Conservation (phyloP, 106 monocot species). For the Dioscorea zingiberensis region DNA sequence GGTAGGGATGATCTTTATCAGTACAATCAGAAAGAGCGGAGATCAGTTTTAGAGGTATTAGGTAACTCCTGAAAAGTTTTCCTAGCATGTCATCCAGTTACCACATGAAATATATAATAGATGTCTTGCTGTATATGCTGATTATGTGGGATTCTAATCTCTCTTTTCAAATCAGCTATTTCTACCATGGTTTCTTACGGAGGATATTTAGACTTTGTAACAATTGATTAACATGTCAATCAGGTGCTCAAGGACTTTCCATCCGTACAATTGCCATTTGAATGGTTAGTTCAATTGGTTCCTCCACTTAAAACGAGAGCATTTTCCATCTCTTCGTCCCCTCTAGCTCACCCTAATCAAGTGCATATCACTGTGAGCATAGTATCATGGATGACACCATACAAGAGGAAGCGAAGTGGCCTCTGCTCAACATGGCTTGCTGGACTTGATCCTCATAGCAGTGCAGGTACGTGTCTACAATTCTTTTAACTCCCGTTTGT, state of each 20-base stretch:
- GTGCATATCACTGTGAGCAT: slow-evolving; percentile 86
- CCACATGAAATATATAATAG: too few relatives aligned
- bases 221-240: slow-evolving; percentile 1
- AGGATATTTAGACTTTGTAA: not conserved
- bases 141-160: too few relatives aligned
- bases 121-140: too few relatives aligned
- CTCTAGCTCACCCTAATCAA: slow-evolving; percentile 63
- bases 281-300: slow-evolving; percentile 86
- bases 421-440: slow-evolving; percentile 94
- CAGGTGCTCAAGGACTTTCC: slow-evolving; percentile 93
- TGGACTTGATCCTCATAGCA: slow-evolving; percentile 51
- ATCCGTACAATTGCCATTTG: slow-evolving; percentile 88
- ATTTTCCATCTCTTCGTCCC: slow-evolving; percentile 97
- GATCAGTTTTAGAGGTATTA: slow-evolving; percentile 79
- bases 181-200: not conserved
- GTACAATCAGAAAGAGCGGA: slow-evolving; percentile 90
- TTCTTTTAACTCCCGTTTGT: not conserved
- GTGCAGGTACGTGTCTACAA: slow-evolving; percentile 18
- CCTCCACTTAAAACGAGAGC: slow-evolving; percentile 83
- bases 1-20: slow-evolving; percentile 94
- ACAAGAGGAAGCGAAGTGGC: slow-evolving; percentile 64
- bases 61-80: not conserved
- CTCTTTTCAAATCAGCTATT: not conserved
- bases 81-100: too few relatives aligned
- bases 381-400: slow-evolving; percentile 70